These are phyloP conservation scores for Coemansia sp. DNA, from an alignment of 192 early-diverging fungal species.

Conservation along the genomic window DNA sequence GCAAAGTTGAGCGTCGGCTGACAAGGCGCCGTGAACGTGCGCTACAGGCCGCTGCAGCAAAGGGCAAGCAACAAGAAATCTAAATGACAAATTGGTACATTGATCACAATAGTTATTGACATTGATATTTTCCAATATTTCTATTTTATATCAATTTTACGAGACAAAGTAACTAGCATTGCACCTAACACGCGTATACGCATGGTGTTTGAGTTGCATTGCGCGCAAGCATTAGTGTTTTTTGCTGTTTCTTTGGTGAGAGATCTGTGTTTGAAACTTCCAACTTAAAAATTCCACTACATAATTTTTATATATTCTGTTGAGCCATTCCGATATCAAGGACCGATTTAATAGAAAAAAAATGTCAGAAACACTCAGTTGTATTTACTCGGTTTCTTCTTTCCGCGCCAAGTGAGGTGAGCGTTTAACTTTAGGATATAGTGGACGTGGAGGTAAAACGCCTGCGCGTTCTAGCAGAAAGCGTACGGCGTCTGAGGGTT, in stretches of 20 bases:
- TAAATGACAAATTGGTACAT: not conserved
- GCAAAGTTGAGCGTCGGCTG: constrained; percentile 50
- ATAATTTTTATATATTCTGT: not conserved
- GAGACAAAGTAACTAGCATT: not conserved
- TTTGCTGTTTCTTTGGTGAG: not conserved
- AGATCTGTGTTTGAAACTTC: constrained; percentile 13
- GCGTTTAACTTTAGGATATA: constrained; percentile 40
- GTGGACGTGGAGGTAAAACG: constrained; percentile 45
- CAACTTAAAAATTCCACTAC: not conserved
- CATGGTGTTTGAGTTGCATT: constrained; percentile 8
- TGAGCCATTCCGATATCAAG: not conserved
- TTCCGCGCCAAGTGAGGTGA: constrained; percentile 12
- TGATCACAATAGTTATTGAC: not conserved
- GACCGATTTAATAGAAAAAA: not conserved
- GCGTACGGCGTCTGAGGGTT: constrained; percentile 86
- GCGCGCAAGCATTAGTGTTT: no score
- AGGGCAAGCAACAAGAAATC: constrained; percentile 13
- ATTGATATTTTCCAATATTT: constrained; percentile 6
- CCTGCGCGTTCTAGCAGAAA: constrained; percentile 69
- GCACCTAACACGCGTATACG: no score
- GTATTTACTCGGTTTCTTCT: not conserved
- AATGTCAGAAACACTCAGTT: not conserved
- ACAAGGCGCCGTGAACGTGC: constrained; percentile 47
- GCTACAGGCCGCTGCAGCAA: constrained; percentile 32
- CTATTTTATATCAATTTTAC: not conserved